phyloP scores from a whole-genome alignment of 768 basidiomycete genomes.

The Obba rivulosa region DNA sequence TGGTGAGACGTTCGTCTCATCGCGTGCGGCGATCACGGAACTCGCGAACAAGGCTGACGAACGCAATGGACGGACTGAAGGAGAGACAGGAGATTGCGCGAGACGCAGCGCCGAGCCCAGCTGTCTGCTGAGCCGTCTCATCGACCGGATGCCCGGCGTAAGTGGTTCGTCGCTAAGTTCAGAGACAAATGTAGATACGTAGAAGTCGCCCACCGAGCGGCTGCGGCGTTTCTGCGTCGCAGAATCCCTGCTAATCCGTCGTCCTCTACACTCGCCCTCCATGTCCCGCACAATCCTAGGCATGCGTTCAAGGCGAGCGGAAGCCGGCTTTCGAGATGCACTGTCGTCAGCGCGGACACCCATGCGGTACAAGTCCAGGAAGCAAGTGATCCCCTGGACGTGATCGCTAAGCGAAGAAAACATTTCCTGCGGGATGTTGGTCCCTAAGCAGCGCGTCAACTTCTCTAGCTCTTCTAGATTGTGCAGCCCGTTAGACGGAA shows the following conservation, averaged over 20 bases:
- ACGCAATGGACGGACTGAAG: no score
- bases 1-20: no score
- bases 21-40: no score
- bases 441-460: slow-evolving; percentile 9
- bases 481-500: slow-evolving; percentile 6
- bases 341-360: slow-evolving; percentile 6
- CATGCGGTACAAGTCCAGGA: slow-evolving; percentile 22
- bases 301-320: neutral
- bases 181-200: neutral
- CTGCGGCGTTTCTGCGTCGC: slow-evolving; percentile 12
- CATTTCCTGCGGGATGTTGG: slow-evolving; percentile 13
- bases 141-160: no score
- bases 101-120: neutral
- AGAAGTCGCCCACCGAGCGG: slow-evolving; percentile 17
- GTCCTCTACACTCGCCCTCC: neutral
- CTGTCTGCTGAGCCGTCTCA: neutral
- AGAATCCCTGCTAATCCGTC: neutral
- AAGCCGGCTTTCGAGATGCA: neutral
- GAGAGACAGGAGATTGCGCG: neutral
- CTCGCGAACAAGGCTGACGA: no score
- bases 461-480: slow-evolving; percentile 10
- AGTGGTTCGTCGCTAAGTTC: no score
- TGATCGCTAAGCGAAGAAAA: slow-evolving; percentile 14
- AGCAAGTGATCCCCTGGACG: slow-evolving; percentile 15
- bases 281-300: neutral